Evolutionary conservation across 1,139 yeast genomes (phyloP).

Genomic region (Kluyveromyces sp.): DNA sequence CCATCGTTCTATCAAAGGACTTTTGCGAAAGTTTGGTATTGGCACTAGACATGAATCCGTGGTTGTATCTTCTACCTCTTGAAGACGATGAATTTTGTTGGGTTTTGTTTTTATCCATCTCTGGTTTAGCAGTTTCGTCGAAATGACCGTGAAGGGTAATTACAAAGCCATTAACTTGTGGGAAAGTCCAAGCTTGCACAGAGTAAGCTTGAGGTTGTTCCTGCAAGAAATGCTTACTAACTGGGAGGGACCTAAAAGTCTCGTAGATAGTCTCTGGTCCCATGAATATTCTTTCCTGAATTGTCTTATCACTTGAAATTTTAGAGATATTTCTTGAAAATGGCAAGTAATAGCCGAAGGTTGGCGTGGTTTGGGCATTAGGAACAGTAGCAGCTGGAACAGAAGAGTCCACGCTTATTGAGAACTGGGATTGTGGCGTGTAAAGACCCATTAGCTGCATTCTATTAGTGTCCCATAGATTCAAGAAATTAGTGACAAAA

Average conservation of each 20-base stretch:
- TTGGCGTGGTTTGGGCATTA: constrained; percentile 34
- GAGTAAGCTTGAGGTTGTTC: constrained; percentile 60
- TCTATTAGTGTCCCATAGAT: constrained; percentile 77
- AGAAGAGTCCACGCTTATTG: constrained; percentile 49
- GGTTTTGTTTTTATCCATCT: constrained; percentile 25
- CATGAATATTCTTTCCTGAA: constrained; percentile 49
- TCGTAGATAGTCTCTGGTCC: constrained; percentile 66
- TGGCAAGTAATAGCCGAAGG: constrained; percentile 60
- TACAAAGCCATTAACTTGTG: constrained; percentile 68
- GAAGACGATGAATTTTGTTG: constrained; percentile 29
- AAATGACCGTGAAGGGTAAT: constrained; percentile 79
- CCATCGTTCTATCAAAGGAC: constrained; percentile 81
- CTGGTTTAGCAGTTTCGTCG: constrained; percentile 56
- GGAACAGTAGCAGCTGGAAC: constrained; percentile 40
- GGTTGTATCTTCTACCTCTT: constrained; percentile 31
- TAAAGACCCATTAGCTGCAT: constrained; percentile 62
- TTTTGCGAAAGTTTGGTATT: constrained; percentile 47
- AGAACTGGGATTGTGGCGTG: constrained; percentile 78
- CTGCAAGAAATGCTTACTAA: constrained; percentile 61
- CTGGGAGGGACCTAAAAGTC: constrained; percentile 61
- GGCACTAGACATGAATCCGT: constrained; percentile 24
- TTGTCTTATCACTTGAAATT: constrained; percentile 53
- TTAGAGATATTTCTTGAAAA: constrained; percentile 70
- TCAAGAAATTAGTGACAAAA: constrained; percentile 67
- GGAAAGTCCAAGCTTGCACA: constrained; percentile 69